A percentile compares a stretch with the other conserved stretches of the same genome.
Evolutionary conservation across 768 basidiomycete species (phyloP).

Genomic region (Russula vinacea): DNA sequence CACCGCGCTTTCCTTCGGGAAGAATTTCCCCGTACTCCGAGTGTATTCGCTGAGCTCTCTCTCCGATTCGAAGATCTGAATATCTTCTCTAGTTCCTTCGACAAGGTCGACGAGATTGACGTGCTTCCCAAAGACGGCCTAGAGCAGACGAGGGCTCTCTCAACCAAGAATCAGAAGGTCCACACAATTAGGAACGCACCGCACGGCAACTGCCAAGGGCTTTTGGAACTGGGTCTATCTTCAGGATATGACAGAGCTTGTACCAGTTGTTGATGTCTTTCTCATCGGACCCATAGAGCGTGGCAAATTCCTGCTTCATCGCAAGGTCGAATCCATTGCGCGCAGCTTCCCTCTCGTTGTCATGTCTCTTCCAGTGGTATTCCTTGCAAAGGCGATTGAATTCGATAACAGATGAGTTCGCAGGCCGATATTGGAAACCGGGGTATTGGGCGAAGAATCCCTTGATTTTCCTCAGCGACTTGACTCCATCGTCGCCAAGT

Average conservation of each 20-base stretch:
- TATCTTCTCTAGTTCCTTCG: slow-evolving; percentile 26
- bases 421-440: slow-evolving; percentile 21
- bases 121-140: slow-evolving; percentile 18
- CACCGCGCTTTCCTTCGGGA: slow-evolving; percentile 34
- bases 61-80: slow-evolving; percentile 32
- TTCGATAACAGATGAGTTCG: slow-evolving; percentile 12
- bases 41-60: slow-evolving; percentile 33
- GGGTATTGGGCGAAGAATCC: slow-evolving; percentile 29
- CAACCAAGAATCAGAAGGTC: neutral
- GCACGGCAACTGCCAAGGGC: slow-evolving; percentile 5
- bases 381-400: slow-evolving; percentile 23
- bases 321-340: slow-evolving; percentile 8
- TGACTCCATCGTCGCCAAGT: neutral
- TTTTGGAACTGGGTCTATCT: slow-evolving; percentile 26
- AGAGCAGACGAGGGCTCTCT: neutral
- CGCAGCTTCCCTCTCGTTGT: neutral
- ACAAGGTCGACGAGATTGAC: slow-evolving; percentile 39
- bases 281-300: slow-evolving; percentile 28
- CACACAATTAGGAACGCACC: neutral
- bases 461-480: slow-evolving; percentile 7
- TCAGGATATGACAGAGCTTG: slow-evolving; percentile 26
- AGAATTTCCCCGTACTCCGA: slow-evolving; percentile 25
- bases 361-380: neutral
- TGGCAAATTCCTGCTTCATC: slow-evolving; percentile 28
- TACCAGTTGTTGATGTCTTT: slow-evolving; percentile 28